Base-by-base conservation (phyloP, 352 stramenopile genomes). In the Phytophthora rubi region DNA sequence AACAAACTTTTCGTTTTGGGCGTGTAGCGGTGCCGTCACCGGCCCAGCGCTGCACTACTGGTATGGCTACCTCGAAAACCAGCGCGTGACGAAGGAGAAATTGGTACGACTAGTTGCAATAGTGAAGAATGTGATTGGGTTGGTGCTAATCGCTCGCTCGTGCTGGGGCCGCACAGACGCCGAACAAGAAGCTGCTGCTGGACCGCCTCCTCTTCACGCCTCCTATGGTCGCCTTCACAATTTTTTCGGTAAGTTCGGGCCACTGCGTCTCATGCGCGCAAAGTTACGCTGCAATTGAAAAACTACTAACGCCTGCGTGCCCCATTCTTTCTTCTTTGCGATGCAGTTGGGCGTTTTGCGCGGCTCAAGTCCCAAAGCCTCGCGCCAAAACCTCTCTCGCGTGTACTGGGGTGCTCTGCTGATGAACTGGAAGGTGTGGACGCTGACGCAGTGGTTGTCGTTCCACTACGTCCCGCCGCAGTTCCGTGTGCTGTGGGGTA, bases 361-460 rank as follows among this genome's bases (percentile, higher is more conserved):
- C 47, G 80, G 83, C 33, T 80, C 71, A 32, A 87, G 77, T 56
- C 63, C 72, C 39, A 77, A 85, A 44, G 77, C 79, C 16, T 86
- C 82, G 2, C 65, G 67, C 6, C 70, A 82, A 42, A 88, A 82
- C 23, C 62, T 90, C 10, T 66, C 55, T 49, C 71, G 71, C 26
- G 81, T 88, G 42, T 91, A 85, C 64, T 70, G 68, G 61, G 68
- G 68, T n/a, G 82, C 80, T 1, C 65, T 91, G 64, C 56, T 81
- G 39, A 91, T 91, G 83, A 91, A 91, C 68, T 89, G 79, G 80
- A 78, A 80, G 61, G 81, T 91, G 54, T 90, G 81, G 83, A 91
- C 82, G 10, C 28, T 88, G 26, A 91, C 81, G 26, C 83, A 91
- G 70, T 91, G 81, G 81, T 62, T 91, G 7, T 91, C 83, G 30